Base-by-base conservation (phyloP, 129 eudicot species). In the Escallonia herrerae region DNA sequence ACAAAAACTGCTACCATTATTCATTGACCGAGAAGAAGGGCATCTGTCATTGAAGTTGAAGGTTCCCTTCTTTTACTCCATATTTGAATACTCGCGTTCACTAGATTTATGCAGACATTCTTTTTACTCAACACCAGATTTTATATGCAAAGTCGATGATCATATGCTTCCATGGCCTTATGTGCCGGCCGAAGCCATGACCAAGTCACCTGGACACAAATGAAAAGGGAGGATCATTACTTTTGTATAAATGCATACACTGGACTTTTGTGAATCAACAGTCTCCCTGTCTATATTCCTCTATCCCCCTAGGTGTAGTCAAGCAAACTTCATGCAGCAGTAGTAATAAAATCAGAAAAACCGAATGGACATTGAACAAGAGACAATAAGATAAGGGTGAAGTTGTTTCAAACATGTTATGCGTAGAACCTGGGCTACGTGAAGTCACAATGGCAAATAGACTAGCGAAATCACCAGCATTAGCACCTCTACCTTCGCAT, bases 381-480 rank as follows among this genome's bases (percentile, higher is more conserved):
- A 59, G 65, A 33, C 33, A 65, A 42, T 8, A 65, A 13, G 9
- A 33, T 4, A 60, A 43, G 46, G 13, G 56, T 63, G 67, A 3
- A 38, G 59, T 15, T 57, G 44, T 63, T 55, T 33, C 42, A 58
- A 67, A 43, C 51, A 56, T 43, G 6, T 12, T 43, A 43, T 56
- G 11, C 22, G 54, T 33, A 43, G 43, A 66, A 22, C 39, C 15
- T 48, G 44, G 59, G 52, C 14, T 47, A 42, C 43, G 43, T 4
- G 11, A 63, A 53, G 50, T 60, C 33, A 67, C 37, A 6, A 72
- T 72, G 76, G 71, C 79, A 0, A 59, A 66, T 50, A 71, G 40
- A 41, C 54, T 33, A 62, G 59, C 56, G 37, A 52, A 70, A 64
- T 67, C 77, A 60, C 74, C 77, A 9, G 51, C 78, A 37, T 43